Evolutionary conservation across 2,329 filamentous ascomycete genomes (phyloP), one percentile per base, ranked within the genome.

Genomic region (Xylaria sp.): DNA sequence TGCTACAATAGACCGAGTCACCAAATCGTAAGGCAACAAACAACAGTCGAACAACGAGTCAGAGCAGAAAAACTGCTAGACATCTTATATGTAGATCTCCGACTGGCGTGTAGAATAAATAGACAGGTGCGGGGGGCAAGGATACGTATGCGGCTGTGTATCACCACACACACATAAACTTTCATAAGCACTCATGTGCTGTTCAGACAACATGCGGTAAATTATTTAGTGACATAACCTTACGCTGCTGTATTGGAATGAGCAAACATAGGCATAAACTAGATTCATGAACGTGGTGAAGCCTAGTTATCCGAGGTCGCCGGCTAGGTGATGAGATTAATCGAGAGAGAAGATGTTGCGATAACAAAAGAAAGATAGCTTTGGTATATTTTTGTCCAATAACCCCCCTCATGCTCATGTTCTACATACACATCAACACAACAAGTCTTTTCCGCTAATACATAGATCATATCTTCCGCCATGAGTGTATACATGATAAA

Each of bases 401-500:
- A 31, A n/a, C 20, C 51, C 39, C 47, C 45, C 45, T 50, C 22
- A 3, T 45, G 36, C n/a, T 55, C n/a, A 47, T 61, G 53, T 45
- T 64, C 56, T 69, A 67, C 55, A 64, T 69, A 69, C 59, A 57
- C 51, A 56, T 54, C 13, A 42, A 61, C 47, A 54, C 27, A 42
- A 55, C 17, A 47, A n/a, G 25, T 57, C 6, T 33, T 39, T 29
- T 25, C 33, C 17, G n/a, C 22, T 17, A 57, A 55, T 47, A 64
- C 51, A 64, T 10, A 49, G 7, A 29, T 56, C 20, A 27, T 15
- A 60, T 31, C 38, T 47, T 47, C 51, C 60, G 57, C 53, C 38
- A 61, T 51, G 33, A 56, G 53, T 66, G 56, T 68, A 64, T 61
- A 68, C 59, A 66, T 66, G 62, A 61, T 65, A 55, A 56, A 45